Percentiles rank a stretch among this genome's conserved stretches.
phyloP scores from a whole-genome alignment of 805 yeast genomes.

The Cyberlindnera petersonii region DNA sequence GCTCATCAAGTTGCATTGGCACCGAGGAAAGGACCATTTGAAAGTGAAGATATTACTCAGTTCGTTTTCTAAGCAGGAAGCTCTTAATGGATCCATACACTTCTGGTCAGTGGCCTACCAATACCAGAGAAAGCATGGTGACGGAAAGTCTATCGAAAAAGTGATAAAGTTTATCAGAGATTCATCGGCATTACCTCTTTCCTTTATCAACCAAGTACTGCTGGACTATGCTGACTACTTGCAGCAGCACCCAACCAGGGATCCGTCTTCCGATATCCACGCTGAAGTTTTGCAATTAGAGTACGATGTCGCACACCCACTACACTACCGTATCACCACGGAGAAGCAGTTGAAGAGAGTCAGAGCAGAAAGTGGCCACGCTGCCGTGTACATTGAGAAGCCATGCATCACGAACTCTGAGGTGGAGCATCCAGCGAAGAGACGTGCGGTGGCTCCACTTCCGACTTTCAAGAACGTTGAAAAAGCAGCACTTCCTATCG shows the following conservation, averaged over 20 bases:
- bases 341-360: constrained; percentile 15
- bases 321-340: constrained; percentile 21
- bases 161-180: constrained; percentile 43
- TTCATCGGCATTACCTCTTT: constrained; percentile 45
- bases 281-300: constrained; percentile 25
- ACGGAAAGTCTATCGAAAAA: constrained; percentile 41
- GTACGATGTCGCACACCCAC: constrained; percentile 30
- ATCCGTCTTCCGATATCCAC: constrained; percentile 9
- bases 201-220: constrained; percentile 40
- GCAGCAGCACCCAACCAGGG: constrained; percentile 25
- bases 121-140: constrained; percentile 44
- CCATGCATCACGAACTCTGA: constrained; percentile 42
- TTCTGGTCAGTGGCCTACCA: constrained; percentile 60
- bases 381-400: constrained; percentile 33
- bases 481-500: constrained; percentile 48
- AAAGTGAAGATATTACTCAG: constrained; percentile 32
- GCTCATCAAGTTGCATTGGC: constrained; percentile 31
- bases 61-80: constrained; percentile 24
- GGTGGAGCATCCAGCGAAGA: constrained; percentile 21
- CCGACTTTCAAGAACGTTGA: constrained; percentile 67
- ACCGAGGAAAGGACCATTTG: constrained; percentile 27
- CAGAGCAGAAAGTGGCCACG: constrained; percentile 34
- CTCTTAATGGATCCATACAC: constrained; percentile 36
- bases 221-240: constrained; percentile 37
- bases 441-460: constrained; percentile 30